phyloP scores from a whole-genome alignment of 2,329 filamentous ascomycete genomes.

The Cordyceps tenuipes region DNA sequence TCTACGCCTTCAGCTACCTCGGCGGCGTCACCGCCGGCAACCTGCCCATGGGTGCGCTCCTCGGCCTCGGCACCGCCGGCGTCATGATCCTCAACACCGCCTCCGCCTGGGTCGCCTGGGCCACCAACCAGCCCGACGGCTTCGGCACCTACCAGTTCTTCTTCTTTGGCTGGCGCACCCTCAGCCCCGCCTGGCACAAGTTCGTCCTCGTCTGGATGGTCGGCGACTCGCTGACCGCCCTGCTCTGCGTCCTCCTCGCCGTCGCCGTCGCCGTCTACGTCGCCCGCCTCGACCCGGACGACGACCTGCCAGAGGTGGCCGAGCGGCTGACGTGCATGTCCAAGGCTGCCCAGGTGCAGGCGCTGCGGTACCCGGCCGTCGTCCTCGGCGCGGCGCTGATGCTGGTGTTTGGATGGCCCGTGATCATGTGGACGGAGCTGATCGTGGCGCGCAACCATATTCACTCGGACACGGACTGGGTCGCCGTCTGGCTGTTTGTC shows the following conservation, averaged over 20 bases:
- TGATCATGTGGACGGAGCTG: conserved; percentile 15
- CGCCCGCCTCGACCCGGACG: background rate
- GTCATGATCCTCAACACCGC: conserved; percentile 15
- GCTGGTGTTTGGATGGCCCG: conserved; percentile 13
- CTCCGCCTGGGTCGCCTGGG: conserved; percentile 14
- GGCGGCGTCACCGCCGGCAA: conserved; percentile 15
- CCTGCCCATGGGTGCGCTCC: conserved; percentile 12
- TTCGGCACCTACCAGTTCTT: conserved; percentile 16
- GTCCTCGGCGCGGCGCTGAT: conserved; percentile 10
- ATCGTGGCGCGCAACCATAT: conserved; percentile 15
- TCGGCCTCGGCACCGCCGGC: conserved; percentile 14
- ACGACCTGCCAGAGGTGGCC: background rate
- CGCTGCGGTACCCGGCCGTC: conserved; percentile 14
- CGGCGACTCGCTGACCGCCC: conserved; percentile 12
- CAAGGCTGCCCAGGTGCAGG: background rate
- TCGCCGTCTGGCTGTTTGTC: conserved; percentile 14
- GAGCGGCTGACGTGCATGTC: background rate
- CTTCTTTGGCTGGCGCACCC: conserved; percentile 16
- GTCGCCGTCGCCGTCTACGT: conserved; percentile 6
- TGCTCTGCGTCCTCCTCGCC: conserved; percentile 1
- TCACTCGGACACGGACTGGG: conserved; percentile 14
- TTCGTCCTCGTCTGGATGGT: conserved; percentile 16
- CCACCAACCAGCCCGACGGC: conserved; percentile 11
- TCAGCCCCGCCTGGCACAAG: conserved; percentile 15
- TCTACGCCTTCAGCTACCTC: conserved; percentile 15